Conservation (phyloP, 1,284 basidiomycete species). For the Mycena citricolor region DNA sequence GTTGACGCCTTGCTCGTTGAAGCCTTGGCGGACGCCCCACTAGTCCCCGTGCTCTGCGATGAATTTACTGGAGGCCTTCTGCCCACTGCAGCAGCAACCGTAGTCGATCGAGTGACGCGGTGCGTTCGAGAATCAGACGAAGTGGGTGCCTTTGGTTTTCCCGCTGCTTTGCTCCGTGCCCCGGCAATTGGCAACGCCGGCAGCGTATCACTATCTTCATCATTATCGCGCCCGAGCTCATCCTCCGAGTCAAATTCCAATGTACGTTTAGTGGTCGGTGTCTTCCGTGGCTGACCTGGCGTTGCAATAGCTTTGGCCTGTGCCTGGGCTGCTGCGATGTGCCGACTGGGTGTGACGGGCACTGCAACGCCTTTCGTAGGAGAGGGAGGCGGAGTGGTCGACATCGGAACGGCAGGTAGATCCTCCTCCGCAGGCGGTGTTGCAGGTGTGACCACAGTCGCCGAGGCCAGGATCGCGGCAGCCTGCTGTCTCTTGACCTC, state of each 20-base stretch:
- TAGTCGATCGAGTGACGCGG: conserved; percentile 74
- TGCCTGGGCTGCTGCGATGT: conserved; percentile 65
- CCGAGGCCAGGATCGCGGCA: conserved; percentile 40
- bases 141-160: conserved; percentile 45
- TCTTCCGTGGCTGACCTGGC: conserved; percentile 84
- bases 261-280: conserved; percentile 68
- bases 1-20: conserved; percentile 40
- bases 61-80: conserved; percentile 35
- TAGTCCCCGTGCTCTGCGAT: conserved; percentile 29
- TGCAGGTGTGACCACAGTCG: conserved; percentile 65
- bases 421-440: conserved; percentile 69
- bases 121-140: conserved; percentile 68
- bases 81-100: conserved; percentile 46
- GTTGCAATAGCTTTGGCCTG: conserved; percentile 68
- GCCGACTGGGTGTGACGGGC: conserved; percentile 76
- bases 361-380: conserved; percentile 33
- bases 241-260: conserved; percentile 55
- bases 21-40: conserved; percentile 35
- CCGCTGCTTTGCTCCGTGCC: conserved; percentile 38
- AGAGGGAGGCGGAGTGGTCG: conserved; percentile 42
- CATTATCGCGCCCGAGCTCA: too few species aligned
- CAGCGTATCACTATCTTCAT: conserved; percentile 60
- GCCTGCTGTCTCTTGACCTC: conserved; percentile 58
- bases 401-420: conserved; percentile 14
- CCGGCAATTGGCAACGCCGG: conserved; percentile 55